Percentiles rank a stretch among this genome's conserved stretches.
phyloP scores from a whole-genome alignment of 2,329 filamentous ascomycete species.

The Trichoderma atroviride region DNA sequence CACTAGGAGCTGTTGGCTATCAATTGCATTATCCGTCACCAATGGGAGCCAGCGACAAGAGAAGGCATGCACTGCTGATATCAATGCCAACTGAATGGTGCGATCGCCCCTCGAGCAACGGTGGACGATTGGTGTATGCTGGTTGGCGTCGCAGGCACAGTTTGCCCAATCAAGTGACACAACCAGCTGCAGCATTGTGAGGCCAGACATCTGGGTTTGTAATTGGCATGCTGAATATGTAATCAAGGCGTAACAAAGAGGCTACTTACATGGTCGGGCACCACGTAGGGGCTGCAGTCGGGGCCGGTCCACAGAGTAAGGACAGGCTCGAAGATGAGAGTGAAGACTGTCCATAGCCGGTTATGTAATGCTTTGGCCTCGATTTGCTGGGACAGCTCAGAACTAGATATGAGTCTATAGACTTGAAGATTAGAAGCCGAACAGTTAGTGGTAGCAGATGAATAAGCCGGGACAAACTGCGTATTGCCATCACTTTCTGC shows the following conservation, averaged over 20 bases:
- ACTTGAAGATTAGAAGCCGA: neutral
- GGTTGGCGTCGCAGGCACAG: neutral
- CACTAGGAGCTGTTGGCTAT: neutral
- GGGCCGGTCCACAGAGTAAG: conserved; percentile 10
- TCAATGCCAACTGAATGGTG: neutral
- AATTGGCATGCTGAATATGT: neutral
- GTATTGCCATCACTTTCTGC: neutral
- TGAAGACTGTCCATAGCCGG: conserved; percentile 10
- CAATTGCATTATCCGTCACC: neutral
- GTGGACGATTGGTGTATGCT: neutral
- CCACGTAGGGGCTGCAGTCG: conserved; percentile 10
- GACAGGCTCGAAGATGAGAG: neutral
- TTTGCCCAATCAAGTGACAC: conserved; percentile 9
- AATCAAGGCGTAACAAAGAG: neutral
- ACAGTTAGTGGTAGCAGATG: neutral
- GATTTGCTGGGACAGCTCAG: neutral
- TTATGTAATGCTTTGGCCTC: neutral
- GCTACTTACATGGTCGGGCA: neutral
- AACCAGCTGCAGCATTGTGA: conserved; percentile 2
- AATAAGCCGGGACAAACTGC: neutral
- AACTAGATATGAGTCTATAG: neutral
- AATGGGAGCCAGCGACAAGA: conserved; percentile 4
- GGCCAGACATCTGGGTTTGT: neutral
- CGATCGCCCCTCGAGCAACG: neutral
- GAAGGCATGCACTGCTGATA: neutral